Evolutionary conservation across 164 flowering plant species (phyloP), one percentile per base, ranked within the genome.

Genomic region (Macadamia integrifolia): DNA sequence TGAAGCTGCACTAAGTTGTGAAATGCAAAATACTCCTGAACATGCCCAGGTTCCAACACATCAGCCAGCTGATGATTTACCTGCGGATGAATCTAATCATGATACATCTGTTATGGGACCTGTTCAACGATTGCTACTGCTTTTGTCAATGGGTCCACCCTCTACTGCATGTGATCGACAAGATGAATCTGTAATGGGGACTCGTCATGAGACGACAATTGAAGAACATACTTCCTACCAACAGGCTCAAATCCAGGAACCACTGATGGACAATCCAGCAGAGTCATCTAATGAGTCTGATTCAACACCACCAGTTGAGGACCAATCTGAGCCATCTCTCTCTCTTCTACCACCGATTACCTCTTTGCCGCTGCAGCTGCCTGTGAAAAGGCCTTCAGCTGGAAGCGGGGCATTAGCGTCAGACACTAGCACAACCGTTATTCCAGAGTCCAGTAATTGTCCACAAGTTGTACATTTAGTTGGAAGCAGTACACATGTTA

Each of bases 271-370:
- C 59, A 57, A 53, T 58, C 60, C 59, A 57, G 57, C 30, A 48
- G 75, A 67, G 70, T 63, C 58, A 46, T 52, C 71, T 40, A 72
- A 69, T 77, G 73, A 72, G 67, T 71, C 67, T 30, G 44, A 43
- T 60, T 8, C 43, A 32, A 59, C 66, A 23, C 66, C 52, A 13
- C 46, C 31, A 44, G 28, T 60, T 17, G 49, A 9, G 8, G 18
- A 15, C 10, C 70, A 50, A 1, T 3, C 29, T 55, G 61, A 17
- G n/a, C 43, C 23, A 18, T 43, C 29, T 13, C 8, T 31, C 30
- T 60, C 66, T 46, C 7, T 31, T 53, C 61, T 13, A 18, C 66
- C 55, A 46, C 55, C 76, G 17, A 29, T 6, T 9, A 60, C n/a
- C 15, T 63, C 18, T 58, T 56, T 43, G 30, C 62, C 65, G 13